phyloP scores from a whole-genome alignment of 129 eudicot species.

The Artemisia annua region DNA sequence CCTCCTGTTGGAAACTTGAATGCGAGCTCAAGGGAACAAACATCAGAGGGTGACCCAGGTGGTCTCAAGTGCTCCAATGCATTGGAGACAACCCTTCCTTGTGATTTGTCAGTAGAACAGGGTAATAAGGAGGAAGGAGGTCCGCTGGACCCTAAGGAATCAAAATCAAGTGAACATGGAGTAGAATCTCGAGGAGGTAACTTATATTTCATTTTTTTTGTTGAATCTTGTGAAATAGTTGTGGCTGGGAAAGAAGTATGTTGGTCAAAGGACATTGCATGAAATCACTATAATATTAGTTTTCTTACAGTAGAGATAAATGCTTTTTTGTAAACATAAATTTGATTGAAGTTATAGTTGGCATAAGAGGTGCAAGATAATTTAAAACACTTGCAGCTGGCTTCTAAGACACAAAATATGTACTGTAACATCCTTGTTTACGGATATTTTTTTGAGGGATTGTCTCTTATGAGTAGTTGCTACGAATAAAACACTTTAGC shows the following conservation, averaged over 20 bases:
- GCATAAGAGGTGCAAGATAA: no score
- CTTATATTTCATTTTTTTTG: neutral
- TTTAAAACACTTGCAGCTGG: no score
- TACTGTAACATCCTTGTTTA: no score
- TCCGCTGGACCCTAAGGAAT: conserved; percentile 22
- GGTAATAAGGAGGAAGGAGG: conserved; percentile 33
- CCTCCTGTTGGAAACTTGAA: conserved; percentile 21
- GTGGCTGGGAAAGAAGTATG: conserved; percentile 1
- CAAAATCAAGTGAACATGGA: conserved; percentile 19
- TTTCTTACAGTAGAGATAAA: neutral
- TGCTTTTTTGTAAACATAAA: neutral
- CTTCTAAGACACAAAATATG: no score
- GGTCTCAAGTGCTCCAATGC: conserved; percentile 23
- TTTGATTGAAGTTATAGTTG: neutral
- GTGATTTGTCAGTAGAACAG: conserved; percentile 22
- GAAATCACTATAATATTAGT: conserved; percentile 2
- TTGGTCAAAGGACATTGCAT: neutral
- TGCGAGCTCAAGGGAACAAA: conserved; percentile 33
- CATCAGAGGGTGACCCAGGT: conserved; percentile 15
- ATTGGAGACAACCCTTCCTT: conserved; percentile 33
- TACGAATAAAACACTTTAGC: neutral
- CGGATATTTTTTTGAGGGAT: no score
- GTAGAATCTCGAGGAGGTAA: conserved; percentile 51
- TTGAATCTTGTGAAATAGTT: neutral
- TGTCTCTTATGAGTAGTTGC: conserved; percentile 4